Evolutionary conservation across 2,329 filamentous ascomycete species (phyloP), one percentile per base, ranked within the genome.

Genomic region (Apiospora aurea): DNA sequence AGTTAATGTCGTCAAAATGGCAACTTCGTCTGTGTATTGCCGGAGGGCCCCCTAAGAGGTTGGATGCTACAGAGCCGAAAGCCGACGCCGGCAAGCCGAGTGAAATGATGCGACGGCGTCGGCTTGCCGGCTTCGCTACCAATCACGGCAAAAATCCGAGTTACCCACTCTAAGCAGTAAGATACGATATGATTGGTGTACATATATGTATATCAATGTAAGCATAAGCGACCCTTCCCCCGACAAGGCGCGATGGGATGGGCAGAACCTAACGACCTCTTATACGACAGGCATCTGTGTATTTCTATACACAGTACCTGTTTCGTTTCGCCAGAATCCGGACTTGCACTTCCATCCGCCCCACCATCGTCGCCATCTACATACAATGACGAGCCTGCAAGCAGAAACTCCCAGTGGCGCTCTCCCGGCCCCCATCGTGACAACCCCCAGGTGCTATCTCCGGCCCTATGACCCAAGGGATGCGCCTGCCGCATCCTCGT

Each of bases 381-480:
- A 24, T 21, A 41, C 18, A 29, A 64, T 64, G 57, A 18, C 57
- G 18, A 64, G 34, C n/a, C 34, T n/a, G 57, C 57, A 64, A 64
- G n/a, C 34, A 49, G 11, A 46, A 34, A 29, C 43, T 14, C 26
- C 26, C n/a, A 24, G 2, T 13, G 47, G 66, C 11, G 44, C 34
- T 6, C 46, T 49, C 11, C 47, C 69, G n/a, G 68, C 43, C 14
- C 53, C 74, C n/a, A 79, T 82, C 73, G 61, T 82, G 6, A 75
- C 70, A 43, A 80, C 81, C 14, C 70, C 78, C 38, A 77, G 74
- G 46, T 79, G 76, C 75, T 77, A 83, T 71, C 78, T 88, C 71
- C 85, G 87, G 8, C 82, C 83, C 43, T 84, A 79, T 72, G 73
- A 77, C 38, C 72, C 72, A 6, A 77, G 79, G 1, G 87, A 89